A percentile compares a stretch with the other conserved stretches of the same genome.
These are phyloP conservation scores for Monosporascus cannonballus DNA, from an alignment of 2,329 filamentous ascomycete genomes.

Conservation along the genomic window DNA sequence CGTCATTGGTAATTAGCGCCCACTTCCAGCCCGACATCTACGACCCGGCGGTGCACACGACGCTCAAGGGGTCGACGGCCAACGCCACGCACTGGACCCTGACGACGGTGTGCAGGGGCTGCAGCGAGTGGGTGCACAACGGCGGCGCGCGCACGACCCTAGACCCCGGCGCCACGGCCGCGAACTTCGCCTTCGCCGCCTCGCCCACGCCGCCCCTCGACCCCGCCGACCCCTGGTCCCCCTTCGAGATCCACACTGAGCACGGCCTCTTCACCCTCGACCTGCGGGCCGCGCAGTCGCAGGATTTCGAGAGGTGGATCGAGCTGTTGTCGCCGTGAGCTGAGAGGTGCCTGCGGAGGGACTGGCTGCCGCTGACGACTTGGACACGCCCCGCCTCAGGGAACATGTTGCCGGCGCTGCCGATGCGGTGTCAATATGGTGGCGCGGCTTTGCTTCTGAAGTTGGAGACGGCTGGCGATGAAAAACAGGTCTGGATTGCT, in stretches of 20 bases:
- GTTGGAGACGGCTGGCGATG: no score
- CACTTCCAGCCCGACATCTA: constrained; percentile 29
- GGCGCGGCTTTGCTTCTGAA: no score
- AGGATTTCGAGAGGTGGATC: constrained; percentile 10
- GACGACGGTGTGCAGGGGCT: constrained; percentile 32
- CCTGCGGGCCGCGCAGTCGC: constrained; percentile 10
- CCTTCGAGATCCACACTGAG: constrained; percentile 13
- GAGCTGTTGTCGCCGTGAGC: neutral
- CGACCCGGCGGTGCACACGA: constrained; percentile 25
- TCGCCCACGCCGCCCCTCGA: constrained; percentile 11
- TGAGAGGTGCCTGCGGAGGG: no score
- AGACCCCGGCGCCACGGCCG: constrained; percentile 11
- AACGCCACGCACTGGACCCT: constrained; percentile 36
- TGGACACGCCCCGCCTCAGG: no score
- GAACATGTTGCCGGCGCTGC: no score
- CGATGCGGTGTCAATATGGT: no score
- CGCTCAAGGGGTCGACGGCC: constrained; percentile 26
- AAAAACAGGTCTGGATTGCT: no score
- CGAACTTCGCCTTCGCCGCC: constrained; percentile 14
- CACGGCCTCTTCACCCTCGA: constrained; percentile 13
- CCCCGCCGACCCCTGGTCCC: constrained; percentile 7
- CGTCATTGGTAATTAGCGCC: constrained; percentile 7
- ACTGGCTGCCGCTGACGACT: no score
- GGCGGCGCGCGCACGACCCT: constrained; percentile 11
- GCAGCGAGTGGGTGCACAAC: constrained; percentile 26